Base-by-base conservation (phyloP, 768 basidiomycete genomes). In the Lyophyllum shimeji region DNA sequence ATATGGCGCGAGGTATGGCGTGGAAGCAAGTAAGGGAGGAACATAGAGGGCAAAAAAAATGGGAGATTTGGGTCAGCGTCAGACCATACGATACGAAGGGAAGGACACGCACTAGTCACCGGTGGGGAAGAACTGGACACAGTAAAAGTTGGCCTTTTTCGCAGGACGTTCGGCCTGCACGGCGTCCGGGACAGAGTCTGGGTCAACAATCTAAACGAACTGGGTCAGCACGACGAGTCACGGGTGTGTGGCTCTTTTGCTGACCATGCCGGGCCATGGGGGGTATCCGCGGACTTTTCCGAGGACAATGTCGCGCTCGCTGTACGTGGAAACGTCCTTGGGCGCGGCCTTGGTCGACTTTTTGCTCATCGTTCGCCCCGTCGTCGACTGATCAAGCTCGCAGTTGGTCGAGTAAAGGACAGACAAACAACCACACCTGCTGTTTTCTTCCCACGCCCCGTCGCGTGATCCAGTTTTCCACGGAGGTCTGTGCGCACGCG, bases 231-330 rank as follows among this genome's bases (percentile, higher is more conserved):
- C 29, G 5, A n/a, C n/a, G n/a, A n/a, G n/a, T n/a, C n/a, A n/a
- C n/a, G n/a, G n/a, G n/a, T n/a, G n/a, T n/a, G n/a, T n/a, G n/a
- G n/a, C n/a, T n/a, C n/a, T n/a, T n/a, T n/a, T n/a, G 82, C 91
- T 74, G 68, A 96, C 96, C 77, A 91, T 89, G 69, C 86, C 93
- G 52, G 95, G 97, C 97, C 97, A 99, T 3, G 90, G 81, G 1
- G 97, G 94, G 75, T 79, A 98, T 9, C 96, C 97, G 75, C 91
- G 92, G 69, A 99, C 76, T 78, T 96, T 95, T 23, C 84, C 94
- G 58, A 98, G 84, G 37, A 98, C 93, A 63, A 94, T 78, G 66
- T 98, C 95, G 72, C 89, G 86, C 53, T 81, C 67, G 21, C 80
- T 79, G 70, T 90, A 96, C 45, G 76, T 75, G 12, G 76, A 68